These are phyloP conservation scores for Terana coerulea DNA, from an alignment of 768 basidiomycete genomes.

Conservation along the genomic window DNA sequence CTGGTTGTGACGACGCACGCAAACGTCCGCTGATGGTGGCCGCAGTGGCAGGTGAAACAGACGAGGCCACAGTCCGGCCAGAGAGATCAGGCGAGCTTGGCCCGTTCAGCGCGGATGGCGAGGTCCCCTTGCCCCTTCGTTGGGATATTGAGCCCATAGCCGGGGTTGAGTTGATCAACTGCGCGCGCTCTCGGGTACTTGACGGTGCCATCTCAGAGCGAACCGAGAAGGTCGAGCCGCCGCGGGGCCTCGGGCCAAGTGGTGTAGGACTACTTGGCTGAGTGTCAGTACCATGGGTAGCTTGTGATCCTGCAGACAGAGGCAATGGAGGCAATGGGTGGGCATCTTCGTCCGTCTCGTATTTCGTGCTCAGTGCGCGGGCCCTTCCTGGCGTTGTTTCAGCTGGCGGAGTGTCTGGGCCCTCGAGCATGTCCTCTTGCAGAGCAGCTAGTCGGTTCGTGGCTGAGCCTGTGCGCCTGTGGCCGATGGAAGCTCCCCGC, in stretches of 20 bases:
- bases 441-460: constrained; percentile 56
- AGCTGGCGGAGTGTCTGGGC: not conserved
- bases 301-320: constrained; percentile 29
- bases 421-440: constrained; percentile 51
- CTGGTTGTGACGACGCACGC: constrained; percentile 77
- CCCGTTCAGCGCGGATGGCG: constrained; percentile 41
- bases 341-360: constrained; percentile 35
- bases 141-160: constrained; percentile 64
- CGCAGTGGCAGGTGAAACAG: constrained; percentile 37
- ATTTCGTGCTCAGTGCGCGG: not conserved
- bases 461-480: constrained; percentile 53
- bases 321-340: constrained; percentile 70
- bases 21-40: constrained; percentile 39
- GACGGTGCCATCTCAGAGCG: constrained; percentile 30
- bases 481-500: constrained; percentile 48
- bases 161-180: constrained; percentile 56
- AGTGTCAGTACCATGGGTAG: constrained; percentile 35
- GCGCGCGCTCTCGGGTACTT: constrained; percentile 10
- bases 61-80: constrained; percentile 35
- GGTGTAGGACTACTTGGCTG: constrained; percentile 44
- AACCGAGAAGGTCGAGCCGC: constrained; percentile 42
- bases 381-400: not conserved
- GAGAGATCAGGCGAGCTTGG: constrained; percentile 38
- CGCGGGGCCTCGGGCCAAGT: constrained; percentile 50
- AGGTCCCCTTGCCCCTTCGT: constrained; percentile 62